Evolutionary conservation across 2,329 filamentous ascomycete genomes (phyloP).

Genomic region (Exophiala sp.): DNA sequence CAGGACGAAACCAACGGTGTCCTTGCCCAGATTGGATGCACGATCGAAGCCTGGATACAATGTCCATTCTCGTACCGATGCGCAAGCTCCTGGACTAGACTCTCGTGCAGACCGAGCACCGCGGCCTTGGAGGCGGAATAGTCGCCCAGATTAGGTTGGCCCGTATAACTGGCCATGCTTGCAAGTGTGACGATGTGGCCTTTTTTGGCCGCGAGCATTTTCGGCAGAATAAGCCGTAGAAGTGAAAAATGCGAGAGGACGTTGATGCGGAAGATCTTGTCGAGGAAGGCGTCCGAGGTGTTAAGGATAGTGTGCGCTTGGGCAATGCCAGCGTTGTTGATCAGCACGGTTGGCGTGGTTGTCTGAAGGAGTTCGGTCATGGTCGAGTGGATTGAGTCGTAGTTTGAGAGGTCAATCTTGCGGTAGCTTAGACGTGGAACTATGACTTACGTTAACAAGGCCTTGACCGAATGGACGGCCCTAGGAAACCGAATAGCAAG

Average conservation of each 20-base stretch:
- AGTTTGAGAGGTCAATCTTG: slow-evolving; percentile 58
- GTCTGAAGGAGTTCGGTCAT: slow-evolving; percentile 51
- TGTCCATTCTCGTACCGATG: slow-evolving; percentile 48
- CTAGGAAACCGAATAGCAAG: not conserved
- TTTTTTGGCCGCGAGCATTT: slow-evolving; percentile 62
- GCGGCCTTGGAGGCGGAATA: slow-evolving; percentile 67
- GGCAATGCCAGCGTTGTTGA: slow-evolving; percentile 67
- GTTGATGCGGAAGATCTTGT: slow-evolving; percentile 70
- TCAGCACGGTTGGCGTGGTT: slow-evolving; percentile 61
- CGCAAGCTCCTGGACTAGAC: slow-evolving; percentile 54
- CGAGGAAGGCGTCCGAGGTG: slow-evolving; percentile 56
- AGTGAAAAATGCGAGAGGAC: slow-evolving; percentile 64
- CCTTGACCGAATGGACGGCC: not conserved
- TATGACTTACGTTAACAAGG: not conserved
- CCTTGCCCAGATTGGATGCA: slow-evolving; percentile 23
- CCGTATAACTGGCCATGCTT: slow-evolving; percentile 59
- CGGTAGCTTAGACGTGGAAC: slow-evolving; percentile 13
- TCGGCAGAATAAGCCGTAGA: slow-evolving; percentile 62
- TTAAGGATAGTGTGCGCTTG: slow-evolving; percentile 59
- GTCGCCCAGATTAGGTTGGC: slow-evolving; percentile 62
- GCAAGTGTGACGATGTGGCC: slow-evolving; percentile 71
- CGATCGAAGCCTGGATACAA: slow-evolving; percentile 18
- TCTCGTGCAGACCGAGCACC: slow-evolving; percentile 66
- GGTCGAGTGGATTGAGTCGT: slow-evolving; percentile 53
- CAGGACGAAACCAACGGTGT: slow-evolving; percentile 38